Evolutionary conservation across 129 eudicot species (phyloP), one percentile per base, ranked within the genome.

Genomic region (Flaveria trinervia): DNA sequence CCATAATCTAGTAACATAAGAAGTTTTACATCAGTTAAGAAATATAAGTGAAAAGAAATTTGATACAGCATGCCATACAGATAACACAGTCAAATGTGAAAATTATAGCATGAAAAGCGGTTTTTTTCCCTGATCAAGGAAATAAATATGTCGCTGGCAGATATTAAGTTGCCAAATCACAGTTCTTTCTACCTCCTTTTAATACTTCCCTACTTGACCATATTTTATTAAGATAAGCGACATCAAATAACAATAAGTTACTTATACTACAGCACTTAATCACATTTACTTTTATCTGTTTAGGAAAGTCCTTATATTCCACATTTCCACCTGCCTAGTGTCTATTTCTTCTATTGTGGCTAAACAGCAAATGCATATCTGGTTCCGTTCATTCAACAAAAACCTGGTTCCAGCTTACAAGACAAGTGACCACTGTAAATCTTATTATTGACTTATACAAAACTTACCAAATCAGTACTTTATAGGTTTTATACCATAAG

Each of bases 1-100:
- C 96, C 90, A 94, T 91, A 44, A 94, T 85, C 99, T 94, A 76
- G 82, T 15, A 71, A 45, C 46, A 65, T 61, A 59, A 66, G 52
- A 44, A 83, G 14, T 56, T 22, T 62, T 50, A 60, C 28, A 33
- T 82, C 45, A 82, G 71, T 67, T 39, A 65, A 9, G 52, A 28
- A 26, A 48, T 70, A 71, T 17, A 74, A 55, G 14, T 48, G 39
- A 49, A 66, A 49, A 51, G 0, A 74, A 77, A 50, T 61, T 48
- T 56, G n/a, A 76, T 65, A 43, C 64, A 26, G 18, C 72, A 65
- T 45, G 70, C 9, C 70, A 65, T 33, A 65, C 46, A 30, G 48
- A 33, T 25, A 13, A 51, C 33, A n/a, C 68, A 25, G 66, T 1
- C 43, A 25, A 76, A 51, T 43, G 8, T 15, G 18, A 23, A 66